Conservation (phyloP, 306 rosid species). For the Lathyrus sativus region DNA sequence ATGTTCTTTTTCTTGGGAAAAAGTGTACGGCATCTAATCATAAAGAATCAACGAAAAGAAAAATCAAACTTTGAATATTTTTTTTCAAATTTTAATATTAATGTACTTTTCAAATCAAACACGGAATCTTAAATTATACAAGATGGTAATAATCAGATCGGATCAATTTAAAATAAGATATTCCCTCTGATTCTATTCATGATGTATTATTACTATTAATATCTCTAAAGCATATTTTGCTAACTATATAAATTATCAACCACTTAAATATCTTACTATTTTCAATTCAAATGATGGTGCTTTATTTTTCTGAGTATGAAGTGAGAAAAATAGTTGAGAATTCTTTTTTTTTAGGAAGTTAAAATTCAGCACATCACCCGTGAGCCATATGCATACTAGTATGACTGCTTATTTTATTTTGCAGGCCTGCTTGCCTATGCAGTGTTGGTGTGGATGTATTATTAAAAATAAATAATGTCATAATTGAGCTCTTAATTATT, state of each 20-base stretch:
- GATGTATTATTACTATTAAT: no score
- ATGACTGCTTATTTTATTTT: background rate
- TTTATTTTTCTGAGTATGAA: background rate
- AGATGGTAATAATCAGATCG: no score
- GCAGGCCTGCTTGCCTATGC: conserved; percentile 6
- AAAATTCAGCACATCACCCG: background rate
- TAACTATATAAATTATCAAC: no score
- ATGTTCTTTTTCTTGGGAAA: background rate
- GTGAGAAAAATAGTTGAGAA: background rate
- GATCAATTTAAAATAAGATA: no score
- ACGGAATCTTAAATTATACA: no score
- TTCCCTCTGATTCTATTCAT: no score
- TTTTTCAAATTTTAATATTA: no score
- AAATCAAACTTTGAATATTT: background rate
- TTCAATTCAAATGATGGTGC: no score
- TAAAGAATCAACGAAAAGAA: no score
- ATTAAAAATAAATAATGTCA: background rate
- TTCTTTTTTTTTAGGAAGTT: background rate
- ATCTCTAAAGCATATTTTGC: no score
- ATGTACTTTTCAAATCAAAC: no score
- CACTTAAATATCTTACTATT: no score
- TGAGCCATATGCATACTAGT: background rate
- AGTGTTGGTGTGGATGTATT: background rate
- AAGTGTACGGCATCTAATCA: background rate
- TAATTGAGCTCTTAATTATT: background rate